Percentiles rank a stretch among this genome's conserved stretches.
Evolutionary conservation across 2,329 filamentous ascomycete genomes (phyloP).

Genomic region (Neophaeococcomyces mojaviensis): DNA sequence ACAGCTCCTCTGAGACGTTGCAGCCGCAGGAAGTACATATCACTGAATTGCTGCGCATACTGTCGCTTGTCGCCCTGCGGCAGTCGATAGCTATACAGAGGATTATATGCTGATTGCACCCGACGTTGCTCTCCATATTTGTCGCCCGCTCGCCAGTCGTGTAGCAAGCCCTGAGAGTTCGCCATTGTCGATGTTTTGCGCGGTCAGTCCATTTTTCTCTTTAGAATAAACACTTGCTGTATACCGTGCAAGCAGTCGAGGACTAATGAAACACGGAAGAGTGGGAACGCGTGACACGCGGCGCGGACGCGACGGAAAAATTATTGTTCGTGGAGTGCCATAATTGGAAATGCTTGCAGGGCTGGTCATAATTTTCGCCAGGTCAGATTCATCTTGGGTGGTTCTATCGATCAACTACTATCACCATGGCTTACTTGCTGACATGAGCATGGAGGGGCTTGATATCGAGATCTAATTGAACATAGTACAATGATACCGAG

Average conservation of each 20-base stretch:
- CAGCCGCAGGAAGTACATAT: conserved; percentile 93
- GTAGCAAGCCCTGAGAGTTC: conserved; percentile 5
- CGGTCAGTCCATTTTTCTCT: neutral
- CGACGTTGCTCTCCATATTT: conserved; percentile 44
- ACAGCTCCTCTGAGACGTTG: conserved; percentile 79
- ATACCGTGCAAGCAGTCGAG: neutral
- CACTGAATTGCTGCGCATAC: conserved; percentile 91
- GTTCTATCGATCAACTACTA: too few relatives aligned
- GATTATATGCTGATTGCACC: conserved; percentile 56
- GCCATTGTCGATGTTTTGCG: conserved; percentile 4
- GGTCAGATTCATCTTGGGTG: too few relatives aligned
- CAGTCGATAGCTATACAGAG: conserved; percentile 67
- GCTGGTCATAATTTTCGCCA: too few relatives aligned
- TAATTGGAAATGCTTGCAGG: too few relatives aligned
- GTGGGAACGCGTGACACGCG: too few relatives aligned
- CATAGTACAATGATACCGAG: too few relatives aligned
- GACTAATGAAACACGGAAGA: too few relatives aligned
- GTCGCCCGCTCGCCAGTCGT: conserved; percentile 24
- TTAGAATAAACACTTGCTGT: conserved; percentile 2
- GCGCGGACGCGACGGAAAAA: too few relatives aligned
- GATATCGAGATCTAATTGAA: too few relatives aligned
- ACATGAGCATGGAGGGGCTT: too few relatives aligned
- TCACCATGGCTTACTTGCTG: too few relatives aligned
- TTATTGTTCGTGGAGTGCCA: too few relatives aligned
- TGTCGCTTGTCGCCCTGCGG: conserved; percentile 56